A percentile compares a stretch with the other conserved stretches of the same genome.
phyloP scores from a whole-genome alignment of 1,284 basidiomycete genomes.

The Apiotrichum gracile region DNA sequence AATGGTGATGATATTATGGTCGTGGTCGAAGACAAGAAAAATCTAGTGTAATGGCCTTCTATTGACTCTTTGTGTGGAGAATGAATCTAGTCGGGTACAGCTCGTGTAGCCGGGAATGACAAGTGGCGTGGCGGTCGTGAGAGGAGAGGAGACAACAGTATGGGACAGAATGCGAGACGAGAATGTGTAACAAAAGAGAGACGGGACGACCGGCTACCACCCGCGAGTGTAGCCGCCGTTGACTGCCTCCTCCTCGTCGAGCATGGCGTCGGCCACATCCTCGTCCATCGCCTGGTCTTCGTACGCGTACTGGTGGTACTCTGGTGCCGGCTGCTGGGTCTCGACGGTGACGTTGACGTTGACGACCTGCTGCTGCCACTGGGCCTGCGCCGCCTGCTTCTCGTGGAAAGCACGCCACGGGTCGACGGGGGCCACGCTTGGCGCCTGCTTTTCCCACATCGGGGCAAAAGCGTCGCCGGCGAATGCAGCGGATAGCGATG shows the following conservation, averaged over 20 bases:
- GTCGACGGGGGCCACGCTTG: background rate
- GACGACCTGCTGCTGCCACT: background rate
- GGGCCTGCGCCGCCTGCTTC: background rate
- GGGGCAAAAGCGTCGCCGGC: constrained; percentile 17
- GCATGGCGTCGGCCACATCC: background rate
- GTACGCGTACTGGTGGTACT: background rate
- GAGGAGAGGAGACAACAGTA: background rate
- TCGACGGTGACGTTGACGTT: background rate
- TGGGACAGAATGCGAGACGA: background rate
- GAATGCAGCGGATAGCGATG: constrained; percentile 12
- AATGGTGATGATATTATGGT: too few relatives aligned
- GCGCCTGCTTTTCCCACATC: background rate
- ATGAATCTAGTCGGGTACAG: too few relatives aligned
- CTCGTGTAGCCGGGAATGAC: too few relatives aligned
- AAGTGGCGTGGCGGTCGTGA: too few relatives aligned
- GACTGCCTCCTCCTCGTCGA: constrained; percentile 4
- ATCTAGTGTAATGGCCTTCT: too few relatives aligned
- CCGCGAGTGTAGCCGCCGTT: constrained; percentile 1
- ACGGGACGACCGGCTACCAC: background rate
- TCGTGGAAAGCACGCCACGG: constrained; percentile 3
- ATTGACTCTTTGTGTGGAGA: too few relatives aligned
- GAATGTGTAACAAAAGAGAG: background rate
- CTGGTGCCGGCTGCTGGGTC: background rate
- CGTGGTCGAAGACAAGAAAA: too few relatives aligned
- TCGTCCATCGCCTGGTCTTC: constrained; percentile 4